A percentile compares a stretch with the other conserved stretches of the same genome.
Evolutionary conservation across 164 flowering plant genomes (phyloP).

Genomic region (Cinnamomum micranthum): DNA sequence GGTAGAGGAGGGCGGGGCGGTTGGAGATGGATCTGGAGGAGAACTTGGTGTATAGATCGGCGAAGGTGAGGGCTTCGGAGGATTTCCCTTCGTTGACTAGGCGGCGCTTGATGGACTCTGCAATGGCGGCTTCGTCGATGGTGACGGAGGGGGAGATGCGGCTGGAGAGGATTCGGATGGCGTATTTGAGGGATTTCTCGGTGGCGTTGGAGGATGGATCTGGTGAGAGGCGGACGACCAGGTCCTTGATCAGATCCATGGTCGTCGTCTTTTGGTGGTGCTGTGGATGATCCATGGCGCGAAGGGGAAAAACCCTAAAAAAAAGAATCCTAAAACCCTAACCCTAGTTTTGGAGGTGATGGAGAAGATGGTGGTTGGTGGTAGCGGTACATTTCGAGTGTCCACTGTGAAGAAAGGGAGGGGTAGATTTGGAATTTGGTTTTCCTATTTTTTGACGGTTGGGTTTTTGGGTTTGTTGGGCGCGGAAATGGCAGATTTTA

Average conservation of each 20-base stretch:
- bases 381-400: neutral
- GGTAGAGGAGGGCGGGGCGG: slow-evolving; percentile 81
- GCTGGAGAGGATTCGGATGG: slow-evolving; percentile 70
- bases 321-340: neutral
- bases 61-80: slow-evolving; percentile 77
- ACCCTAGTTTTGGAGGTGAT: neutral
- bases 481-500: neutral
- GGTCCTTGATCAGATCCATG: slow-evolving; percentile 77
- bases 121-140: slow-evolving; percentile 74
- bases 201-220: slow-evolving; percentile 15
- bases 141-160: slow-evolving; percentile 84
- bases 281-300: slow-evolving; percentile 39
- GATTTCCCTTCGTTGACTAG: slow-evolving; percentile 85
- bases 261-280: slow-evolving; percentile 24
- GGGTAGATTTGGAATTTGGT: slow-evolving; percentile 8
- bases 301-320: neutral
- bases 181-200: slow-evolving; percentile 59
- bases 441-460: slow-evolving; percentile 2
- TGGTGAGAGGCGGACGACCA: slow-evolving; percentile 53
- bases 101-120: slow-evolving; percentile 84
- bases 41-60: slow-evolving; percentile 81
- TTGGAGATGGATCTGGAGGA: slow-evolving; percentile 58
- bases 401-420: slow-evolving; percentile 5
- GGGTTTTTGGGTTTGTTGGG: neutral
- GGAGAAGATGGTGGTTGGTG: neutral